These are phyloP conservation scores for Phytophthora europaea DNA, from an alignment of 352 stramenopile genomes.

Conservation along the genomic window DNA sequence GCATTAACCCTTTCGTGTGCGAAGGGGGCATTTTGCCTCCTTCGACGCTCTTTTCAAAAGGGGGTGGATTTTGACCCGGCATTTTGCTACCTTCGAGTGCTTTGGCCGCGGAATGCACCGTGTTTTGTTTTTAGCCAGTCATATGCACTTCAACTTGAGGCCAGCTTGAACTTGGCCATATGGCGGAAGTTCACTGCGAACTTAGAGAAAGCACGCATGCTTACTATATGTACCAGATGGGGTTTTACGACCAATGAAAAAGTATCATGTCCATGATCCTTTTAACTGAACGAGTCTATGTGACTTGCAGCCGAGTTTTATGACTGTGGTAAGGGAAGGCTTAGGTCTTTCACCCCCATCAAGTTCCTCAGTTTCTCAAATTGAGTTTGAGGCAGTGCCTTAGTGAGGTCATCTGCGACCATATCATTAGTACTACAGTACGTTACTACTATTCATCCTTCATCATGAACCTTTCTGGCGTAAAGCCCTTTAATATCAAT, in stretches of 20 bases:
- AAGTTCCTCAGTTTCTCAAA: not conserved
- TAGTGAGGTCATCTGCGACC: not conserved
- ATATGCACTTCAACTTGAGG: not conserved
- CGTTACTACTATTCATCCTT: not conserved
- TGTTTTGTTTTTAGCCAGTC: too few relatives aligned
- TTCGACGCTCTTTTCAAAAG: too few relatives aligned
- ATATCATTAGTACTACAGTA: not conserved
- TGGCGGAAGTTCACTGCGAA: not conserved
- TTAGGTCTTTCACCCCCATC: not conserved
- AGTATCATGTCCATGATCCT: not conserved
- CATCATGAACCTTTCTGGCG: not conserved
- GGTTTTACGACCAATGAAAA: not conserved
- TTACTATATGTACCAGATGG: not conserved
- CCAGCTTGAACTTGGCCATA: not conserved
- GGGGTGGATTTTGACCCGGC: too few relatives aligned
- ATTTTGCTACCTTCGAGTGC: too few relatives aligned
- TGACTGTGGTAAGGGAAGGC: not conserved
- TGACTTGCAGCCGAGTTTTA: not conserved
- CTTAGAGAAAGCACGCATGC: not conserved
- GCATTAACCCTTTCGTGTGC: too few relatives aligned
- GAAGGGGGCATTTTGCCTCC: too few relatives aligned
- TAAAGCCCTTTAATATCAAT: not conserved
- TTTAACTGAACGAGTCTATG: not conserved
- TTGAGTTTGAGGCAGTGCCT: not conserved
- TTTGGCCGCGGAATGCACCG: too few relatives aligned